Evolutionary conservation across 1,139 yeast genomes (phyloP), one percentile per base, ranked within the genome.

Genomic region (Kodamaea fungicola): DNA sequence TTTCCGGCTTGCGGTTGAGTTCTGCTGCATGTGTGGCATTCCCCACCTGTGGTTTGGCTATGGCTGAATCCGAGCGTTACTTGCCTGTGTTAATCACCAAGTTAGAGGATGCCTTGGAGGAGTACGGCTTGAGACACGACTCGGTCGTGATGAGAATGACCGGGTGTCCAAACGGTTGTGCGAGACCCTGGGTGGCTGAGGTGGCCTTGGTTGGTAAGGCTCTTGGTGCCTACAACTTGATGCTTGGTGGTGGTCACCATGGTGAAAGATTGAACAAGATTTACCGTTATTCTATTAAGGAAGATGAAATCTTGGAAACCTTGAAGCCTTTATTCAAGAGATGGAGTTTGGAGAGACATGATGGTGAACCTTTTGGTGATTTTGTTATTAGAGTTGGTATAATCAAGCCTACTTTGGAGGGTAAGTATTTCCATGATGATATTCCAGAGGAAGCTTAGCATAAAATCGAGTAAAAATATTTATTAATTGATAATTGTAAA

Each of bases 161-260:
- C 31, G 98, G 98, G 45, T 92, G 98, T 75, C 97, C 97, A 41
- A 92, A 92, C 61, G 98, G 97, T 49, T 92, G 98, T 73, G 92
- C 98, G 22, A 81, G 98, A 62, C 97, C 97, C 16, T 92, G 97
- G 97, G 69, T 92, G 38, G 97, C 97, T 3, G 98, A 92, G 64
- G 80, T 92, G 41, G 97, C 97, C 0, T 73, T 88, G 43, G 95
- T 92, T 38, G 98, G 98, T 63, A 92, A 92, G 62, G 97, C 97
- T 0, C 78, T 74, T 44, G 96, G 95, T 37, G 90, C 95, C 8
- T 92, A 92, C 67, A 92, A 92, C 63, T 74, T 92, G 64, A 76
- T 89, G 88, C 76, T 92, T 51, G 98, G 98, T 52, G 98, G 98
- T 58, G 96, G 97, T 30, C 92, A 84, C 63, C 86, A 84, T 54